A percentile compares a stretch with the other conserved stretches of the same genome.
These are phyloP conservation scores for Inga leiocalycina DNA, from an alignment of 306 rosid species.

Conservation along the genomic window DNA sequence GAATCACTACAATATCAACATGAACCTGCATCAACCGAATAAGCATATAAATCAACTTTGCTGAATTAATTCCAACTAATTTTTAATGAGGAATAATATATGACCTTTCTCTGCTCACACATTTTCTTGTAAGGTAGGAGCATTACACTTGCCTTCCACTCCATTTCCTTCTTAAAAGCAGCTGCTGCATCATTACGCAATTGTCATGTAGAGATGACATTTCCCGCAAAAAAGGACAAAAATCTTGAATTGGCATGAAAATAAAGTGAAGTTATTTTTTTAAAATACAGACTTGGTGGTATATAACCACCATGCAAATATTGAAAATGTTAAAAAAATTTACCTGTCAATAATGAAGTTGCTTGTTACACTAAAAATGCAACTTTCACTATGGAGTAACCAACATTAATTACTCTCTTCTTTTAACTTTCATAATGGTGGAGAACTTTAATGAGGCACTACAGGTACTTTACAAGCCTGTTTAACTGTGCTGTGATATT, in stretches of 20 bases:
- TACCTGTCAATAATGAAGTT: background rate
- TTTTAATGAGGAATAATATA: slow-evolving; percentile 33
- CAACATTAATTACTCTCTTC: background rate
- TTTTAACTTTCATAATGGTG: background rate
- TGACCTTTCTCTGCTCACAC: slow-evolving; percentile 75
- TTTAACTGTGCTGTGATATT: background rate
- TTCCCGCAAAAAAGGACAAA: slow-evolving; percentile 71
- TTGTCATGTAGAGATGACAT: slow-evolving; percentile 63
- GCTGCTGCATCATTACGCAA: slow-evolving; percentile 61
- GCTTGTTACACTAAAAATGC: background rate
- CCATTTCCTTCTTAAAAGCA: slow-evolving; percentile 70
- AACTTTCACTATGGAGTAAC: background rate
- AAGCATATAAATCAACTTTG: slow-evolving; percentile 23
- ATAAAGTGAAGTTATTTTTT: background rate
- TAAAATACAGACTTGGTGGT: slow-evolving; percentile 7
- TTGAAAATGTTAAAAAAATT: background rate
- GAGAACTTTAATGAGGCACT: background rate
- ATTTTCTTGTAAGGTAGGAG: slow-evolving; percentile 79
- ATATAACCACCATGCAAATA: background rate
- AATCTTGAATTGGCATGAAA: slow-evolving; percentile 19
- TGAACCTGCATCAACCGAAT: slow-evolving; percentile 60
- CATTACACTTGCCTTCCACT: slow-evolving; percentile 59
- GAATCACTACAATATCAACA: slow-evolving; percentile 65
- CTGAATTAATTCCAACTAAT: slow-evolving; percentile 20
- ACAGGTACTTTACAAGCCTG: background rate